Evolutionary conservation across 2,329 filamentous ascomycete species (phyloP).

Genomic region (Sclerotinia subarctica): DNA sequence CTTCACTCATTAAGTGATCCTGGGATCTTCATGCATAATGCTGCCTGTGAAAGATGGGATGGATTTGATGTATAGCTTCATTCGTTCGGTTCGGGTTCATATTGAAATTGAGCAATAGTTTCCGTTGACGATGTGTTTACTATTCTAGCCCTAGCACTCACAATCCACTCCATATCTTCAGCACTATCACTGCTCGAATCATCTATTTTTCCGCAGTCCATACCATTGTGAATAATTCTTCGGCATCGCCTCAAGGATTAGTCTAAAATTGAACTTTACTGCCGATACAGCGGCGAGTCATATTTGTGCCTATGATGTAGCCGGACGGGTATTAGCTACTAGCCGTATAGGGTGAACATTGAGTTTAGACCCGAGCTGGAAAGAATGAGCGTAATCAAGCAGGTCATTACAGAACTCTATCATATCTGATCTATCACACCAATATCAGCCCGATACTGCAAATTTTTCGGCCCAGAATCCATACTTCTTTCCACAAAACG

Average conservation of each 20-base stretch:
- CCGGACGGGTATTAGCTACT: neutral
- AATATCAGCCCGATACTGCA: conserved; percentile 1
- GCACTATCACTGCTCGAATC: neutral
- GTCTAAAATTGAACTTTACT: too few species aligned
- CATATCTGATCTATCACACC: neutral
- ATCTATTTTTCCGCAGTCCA: too few species aligned
- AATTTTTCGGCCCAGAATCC: neutral
- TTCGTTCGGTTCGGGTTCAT: too few species aligned
- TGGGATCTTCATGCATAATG: too few species aligned
- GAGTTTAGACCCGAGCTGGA: too few species aligned
- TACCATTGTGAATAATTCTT: too few species aligned
- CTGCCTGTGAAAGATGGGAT: too few species aligned
- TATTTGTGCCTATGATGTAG: neutral
- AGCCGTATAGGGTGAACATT: neutral
- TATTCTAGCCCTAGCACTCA: neutral
- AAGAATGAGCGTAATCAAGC: neutral
- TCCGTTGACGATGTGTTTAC: neutral
- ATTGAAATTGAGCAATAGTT: too few species aligned
- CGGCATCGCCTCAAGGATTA: neutral
- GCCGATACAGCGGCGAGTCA: neutral
- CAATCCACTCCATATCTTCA: neutral
- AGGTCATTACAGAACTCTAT: neutral
- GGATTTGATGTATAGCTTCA: too few species aligned
- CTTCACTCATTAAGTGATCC: too few species aligned
- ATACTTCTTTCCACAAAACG: neutral